Evolutionary conservation across 2,329 filamentous ascomycete species (phyloP).

Genomic region (Cadophora sp.): DNA sequence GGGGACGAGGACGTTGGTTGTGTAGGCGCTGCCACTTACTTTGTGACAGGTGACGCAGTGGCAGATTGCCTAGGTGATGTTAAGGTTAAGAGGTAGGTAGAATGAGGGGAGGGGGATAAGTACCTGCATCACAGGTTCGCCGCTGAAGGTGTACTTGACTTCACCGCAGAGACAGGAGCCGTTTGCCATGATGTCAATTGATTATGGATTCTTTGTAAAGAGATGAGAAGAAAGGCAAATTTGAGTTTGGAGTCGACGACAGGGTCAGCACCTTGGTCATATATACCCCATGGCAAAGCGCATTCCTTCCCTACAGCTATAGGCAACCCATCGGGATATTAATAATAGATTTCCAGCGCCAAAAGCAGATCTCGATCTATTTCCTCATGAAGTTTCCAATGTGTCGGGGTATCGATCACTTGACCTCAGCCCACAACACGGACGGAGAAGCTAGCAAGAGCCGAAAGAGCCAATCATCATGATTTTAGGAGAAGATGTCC

Average conservation of each 20-base stretch:
- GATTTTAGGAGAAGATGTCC: not conserved
- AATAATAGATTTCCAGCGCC: not conserved
- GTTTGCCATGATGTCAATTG: slow-evolving; percentile 13
- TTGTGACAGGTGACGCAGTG: slow-evolving; percentile 31
- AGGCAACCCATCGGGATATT: not conserved
- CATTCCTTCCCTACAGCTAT: not conserved
- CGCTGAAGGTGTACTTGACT: slow-evolving; percentile 26
- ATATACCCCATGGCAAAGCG: not conserved
- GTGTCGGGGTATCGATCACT: not conserved
- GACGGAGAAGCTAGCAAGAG: not conserved
- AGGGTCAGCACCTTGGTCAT: not conserved
- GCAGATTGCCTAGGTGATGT: slow-evolving; percentile 23
- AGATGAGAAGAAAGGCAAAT: not conserved
- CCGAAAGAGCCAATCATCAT: not conserved
- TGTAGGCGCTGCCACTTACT: slow-evolving; percentile 23
- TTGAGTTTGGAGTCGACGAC: not conserved
- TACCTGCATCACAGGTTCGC: slow-evolving; percentile 21
- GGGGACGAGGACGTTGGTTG: slow-evolving; percentile 27
- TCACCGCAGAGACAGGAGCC: slow-evolving; percentile 28
- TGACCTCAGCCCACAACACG: not conserved
- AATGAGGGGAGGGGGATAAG: not conserved
- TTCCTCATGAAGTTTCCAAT: not conserved
- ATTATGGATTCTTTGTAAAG: not conserved
- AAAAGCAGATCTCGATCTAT: not conserved
- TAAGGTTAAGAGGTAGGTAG: not conserved